Evolutionary conservation across 2,329 filamentous ascomycete species (phyloP).

Genomic region (Bipolaris oryzae): DNA sequence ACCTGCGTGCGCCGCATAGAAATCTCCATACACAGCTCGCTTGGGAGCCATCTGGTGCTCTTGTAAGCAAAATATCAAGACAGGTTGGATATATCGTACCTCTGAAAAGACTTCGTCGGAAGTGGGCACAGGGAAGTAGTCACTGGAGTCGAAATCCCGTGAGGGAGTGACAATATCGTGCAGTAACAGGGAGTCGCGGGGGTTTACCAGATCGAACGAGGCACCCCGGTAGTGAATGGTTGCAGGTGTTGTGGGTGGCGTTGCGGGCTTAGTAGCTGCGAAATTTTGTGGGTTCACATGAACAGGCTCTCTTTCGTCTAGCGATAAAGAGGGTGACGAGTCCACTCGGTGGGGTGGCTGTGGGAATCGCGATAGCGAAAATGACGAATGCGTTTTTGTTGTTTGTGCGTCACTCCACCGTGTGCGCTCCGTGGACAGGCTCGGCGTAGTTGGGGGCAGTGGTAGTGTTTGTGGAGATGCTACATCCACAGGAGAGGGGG

Average conservation of each 20-base stretch:
- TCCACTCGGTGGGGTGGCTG: slow-evolving; percentile 35
- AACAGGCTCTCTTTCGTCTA: slow-evolving; percentile 27
- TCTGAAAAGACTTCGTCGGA: slow-evolving; percentile 34
- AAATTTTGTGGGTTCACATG: slow-evolving; percentile 33
- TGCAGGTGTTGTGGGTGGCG: slow-evolving; percentile 47
- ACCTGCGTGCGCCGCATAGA: slow-evolving; percentile 39
- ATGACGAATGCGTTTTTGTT: slow-evolving; percentile 26
- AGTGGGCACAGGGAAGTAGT: slow-evolving; percentile 35
- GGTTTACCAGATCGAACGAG: slow-evolving; percentile 50
- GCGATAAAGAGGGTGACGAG: slow-evolving; percentile 28
- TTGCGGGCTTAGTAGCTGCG: slow-evolving; percentile 36
- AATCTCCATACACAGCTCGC: slow-evolving; percentile 38
- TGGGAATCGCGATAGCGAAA: slow-evolving; percentile 47
- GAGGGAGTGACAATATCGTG: slow-evolving; percentile 48
- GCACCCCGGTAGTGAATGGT: slow-evolving; percentile 48
- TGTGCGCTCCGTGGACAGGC: slow-evolving; percentile 29
- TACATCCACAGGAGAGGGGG: slow-evolving; percentile 24
- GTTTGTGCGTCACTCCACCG: slow-evolving; percentile 23
- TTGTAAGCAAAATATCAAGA: background rate
- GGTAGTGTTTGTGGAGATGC: slow-evolving; percentile 25
- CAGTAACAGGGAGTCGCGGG: slow-evolving; percentile 44
- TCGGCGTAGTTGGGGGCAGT: slow-evolving; percentile 24
- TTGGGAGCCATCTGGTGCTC: slow-evolving; percentile 40
- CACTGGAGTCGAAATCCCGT: slow-evolving; percentile 42
- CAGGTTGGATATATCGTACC: slow-evolving; percentile 8